Evolutionary conservation across 345 rosid species (phyloP), one percentile per base, ranked within the genome.

Genomic region (Eutrema heterophyllum): DNA sequence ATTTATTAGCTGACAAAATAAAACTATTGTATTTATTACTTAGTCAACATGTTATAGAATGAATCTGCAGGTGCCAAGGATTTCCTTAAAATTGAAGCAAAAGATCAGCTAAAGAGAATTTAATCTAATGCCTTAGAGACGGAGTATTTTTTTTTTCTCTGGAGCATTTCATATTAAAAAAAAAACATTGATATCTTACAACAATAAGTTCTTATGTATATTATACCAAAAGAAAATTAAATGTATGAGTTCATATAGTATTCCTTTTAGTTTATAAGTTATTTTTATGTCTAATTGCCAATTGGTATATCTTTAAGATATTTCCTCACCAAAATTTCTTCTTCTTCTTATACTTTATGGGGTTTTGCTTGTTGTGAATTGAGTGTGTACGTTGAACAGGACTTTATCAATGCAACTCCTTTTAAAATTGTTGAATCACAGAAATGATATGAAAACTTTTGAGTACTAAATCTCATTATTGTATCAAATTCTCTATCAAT

Each of bases 61-160:
- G n/a, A n/a, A n/a, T 68, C 12, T 60, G 39, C 21, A 74, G 73
- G n/a, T 58, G 61, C 67, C 38, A 24, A 58, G 16, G 9, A 1
- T 53, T 49, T 49, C 52, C 54, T 74, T 74, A 50, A 57, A 57
- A 40, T 1, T 51, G 48, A 41, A 67, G 56, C 55, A 75, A 41
- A 30, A n/a, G 1, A 39, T 73, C 50, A 46, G 51, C 24, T 36
- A 2, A n/a, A 35, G 8, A 16, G 14, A 60, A 48, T 13, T 38
- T 29, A 36, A 14, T 16, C 0, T 13, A 14, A n/a, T 69, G 14
- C 64, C 60, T 54, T 16, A 2, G 43, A 29, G 30, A 41, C 12
- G 40, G 35, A 41, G 5, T 16, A 6, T 16, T 35, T n/a, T n/a
- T n/a, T n/a, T n/a, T n/a, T n/a, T n/a, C n/a, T n/a, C n/a, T n/a